phyloP scores from a whole-genome alignment of 139 green algal species.

The Haematococcus sp. region DNA sequence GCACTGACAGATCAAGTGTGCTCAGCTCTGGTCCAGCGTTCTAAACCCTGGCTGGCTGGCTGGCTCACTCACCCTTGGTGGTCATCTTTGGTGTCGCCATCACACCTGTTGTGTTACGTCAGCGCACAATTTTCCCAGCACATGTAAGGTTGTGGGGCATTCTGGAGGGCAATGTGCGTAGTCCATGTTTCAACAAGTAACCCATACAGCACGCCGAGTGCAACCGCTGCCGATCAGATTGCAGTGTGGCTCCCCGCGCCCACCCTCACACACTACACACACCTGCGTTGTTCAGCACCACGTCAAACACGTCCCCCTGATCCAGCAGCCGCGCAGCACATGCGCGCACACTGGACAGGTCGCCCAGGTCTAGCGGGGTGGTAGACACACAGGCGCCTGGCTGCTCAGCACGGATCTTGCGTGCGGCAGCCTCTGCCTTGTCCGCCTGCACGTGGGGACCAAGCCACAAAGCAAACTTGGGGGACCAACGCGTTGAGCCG shows the following conservation, averaged over 20 bases:
- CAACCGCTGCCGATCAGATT: no score
- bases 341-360: slow-evolving; percentile 52
- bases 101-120: slow-evolving; percentile 58
- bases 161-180: background rate
- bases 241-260: no score
- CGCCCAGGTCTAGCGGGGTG: slow-evolving; percentile 57
- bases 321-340: slow-evolving; percentile 53
- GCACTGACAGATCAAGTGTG: no score
- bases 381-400: slow-evolving; percentile 41
- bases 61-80: slow-evolving; percentile 28
- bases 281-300: slow-evolving; percentile 83
- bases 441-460: background rate
- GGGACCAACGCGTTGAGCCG: background rate
- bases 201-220: no score
- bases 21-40: no score
- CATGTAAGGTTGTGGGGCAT: background rate
- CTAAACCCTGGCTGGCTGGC: no score
- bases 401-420: slow-evolving; percentile 26
- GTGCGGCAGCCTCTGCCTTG: background rate
- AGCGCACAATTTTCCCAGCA: no score
- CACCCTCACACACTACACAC: no score
- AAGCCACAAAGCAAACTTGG: no score
- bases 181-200: no score
- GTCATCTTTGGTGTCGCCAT: slow-evolving; percentile 65
- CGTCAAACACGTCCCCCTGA: slow-evolving; percentile 51